phyloP scores from a whole-genome alignment of 1,284 basidiomycete species.

The Sparassis latifolia region DNA sequence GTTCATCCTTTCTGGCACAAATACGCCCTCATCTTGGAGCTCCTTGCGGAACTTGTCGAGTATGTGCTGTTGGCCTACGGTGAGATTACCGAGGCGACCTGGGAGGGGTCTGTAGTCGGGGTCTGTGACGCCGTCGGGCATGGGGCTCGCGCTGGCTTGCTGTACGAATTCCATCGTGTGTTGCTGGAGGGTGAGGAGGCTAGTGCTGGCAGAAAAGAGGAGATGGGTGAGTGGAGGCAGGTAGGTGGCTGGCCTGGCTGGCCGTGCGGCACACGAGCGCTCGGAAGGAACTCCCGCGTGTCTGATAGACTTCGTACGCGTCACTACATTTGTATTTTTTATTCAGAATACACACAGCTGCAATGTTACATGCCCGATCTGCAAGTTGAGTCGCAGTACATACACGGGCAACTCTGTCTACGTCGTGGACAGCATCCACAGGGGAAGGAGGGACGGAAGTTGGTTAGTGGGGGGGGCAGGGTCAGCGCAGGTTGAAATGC shows the following conservation, averaged over 20 bases:
- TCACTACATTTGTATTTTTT: too few species aligned
- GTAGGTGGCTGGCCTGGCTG: not conserved
- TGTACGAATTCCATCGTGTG: constrained; percentile 14
- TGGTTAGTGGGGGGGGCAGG: constrained; percentile 5
- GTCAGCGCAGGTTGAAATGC: constrained; percentile 26
- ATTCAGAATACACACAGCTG: too few species aligned
- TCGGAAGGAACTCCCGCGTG: not conserved
- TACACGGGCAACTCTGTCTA: not conserved
- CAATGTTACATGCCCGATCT: constrained; percentile 12
- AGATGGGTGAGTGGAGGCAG: constrained; percentile 1
- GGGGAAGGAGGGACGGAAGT: constrained; percentile 10
- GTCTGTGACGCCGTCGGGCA: constrained; percentile 59
- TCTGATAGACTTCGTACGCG: too few species aligned
- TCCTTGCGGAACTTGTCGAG: constrained; percentile 71
- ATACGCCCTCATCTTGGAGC: constrained; percentile 54
- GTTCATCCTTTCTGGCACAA: constrained; percentile 71
- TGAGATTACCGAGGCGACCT: constrained; percentile 81
- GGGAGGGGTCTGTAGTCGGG: constrained; percentile 66
- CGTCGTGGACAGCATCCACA: not conserved
- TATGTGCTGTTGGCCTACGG: constrained; percentile 60
- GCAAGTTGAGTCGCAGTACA: constrained; percentile 25
- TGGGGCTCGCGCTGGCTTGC: constrained; percentile 42
- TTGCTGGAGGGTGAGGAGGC: not conserved
- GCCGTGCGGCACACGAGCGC: not conserved
- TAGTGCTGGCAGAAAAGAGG: not conserved